phyloP scores from a whole-genome alignment of 805 yeast genomes.

The Lipomyces spencermartinsiae region DNA sequence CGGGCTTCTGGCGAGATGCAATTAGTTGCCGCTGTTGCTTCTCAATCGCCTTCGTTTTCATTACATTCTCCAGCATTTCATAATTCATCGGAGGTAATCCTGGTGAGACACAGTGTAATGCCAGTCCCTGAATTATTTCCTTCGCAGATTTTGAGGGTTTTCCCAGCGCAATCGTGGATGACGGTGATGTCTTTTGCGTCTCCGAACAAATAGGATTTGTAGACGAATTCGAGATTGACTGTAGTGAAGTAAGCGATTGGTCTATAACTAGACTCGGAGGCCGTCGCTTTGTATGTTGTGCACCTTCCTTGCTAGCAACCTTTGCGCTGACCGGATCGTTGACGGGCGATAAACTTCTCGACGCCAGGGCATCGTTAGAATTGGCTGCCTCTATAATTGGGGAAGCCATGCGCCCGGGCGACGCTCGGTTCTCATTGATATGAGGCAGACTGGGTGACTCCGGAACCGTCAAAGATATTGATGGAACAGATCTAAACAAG shows the following conservation, averaged over 20 bases:
- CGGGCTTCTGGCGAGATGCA: constrained; percentile 38
- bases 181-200: constrained; percentile 1
- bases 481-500: neutral
- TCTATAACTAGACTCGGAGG: constrained; percentile 29
- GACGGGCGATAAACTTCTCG: neutral
- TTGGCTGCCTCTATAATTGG: neutral
- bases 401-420: neutral
- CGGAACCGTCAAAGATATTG: neutral
- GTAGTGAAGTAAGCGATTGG: neutral
- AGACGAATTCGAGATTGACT: constrained; percentile 1
- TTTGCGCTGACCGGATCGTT: neutral
- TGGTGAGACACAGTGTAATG: constrained; percentile 45
- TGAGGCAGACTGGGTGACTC: neutral
- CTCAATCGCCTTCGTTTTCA: constrained; percentile 41
- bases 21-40: constrained; percentile 43
- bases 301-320: neutral
- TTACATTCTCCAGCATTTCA: constrained; percentile 40
- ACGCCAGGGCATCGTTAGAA: neutral
- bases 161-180: neutral
- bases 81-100: constrained; percentile 41
- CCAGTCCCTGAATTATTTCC: constrained; percentile 44
- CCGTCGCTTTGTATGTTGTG: constrained; percentile 19
- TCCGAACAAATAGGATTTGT: neutral
- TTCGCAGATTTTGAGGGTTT: constrained; percentile 36
- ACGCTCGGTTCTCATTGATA: neutral